Conservation (phyloP, 2,329 filamentous ascomycete species). For the Fusarium devonianum region DNA sequence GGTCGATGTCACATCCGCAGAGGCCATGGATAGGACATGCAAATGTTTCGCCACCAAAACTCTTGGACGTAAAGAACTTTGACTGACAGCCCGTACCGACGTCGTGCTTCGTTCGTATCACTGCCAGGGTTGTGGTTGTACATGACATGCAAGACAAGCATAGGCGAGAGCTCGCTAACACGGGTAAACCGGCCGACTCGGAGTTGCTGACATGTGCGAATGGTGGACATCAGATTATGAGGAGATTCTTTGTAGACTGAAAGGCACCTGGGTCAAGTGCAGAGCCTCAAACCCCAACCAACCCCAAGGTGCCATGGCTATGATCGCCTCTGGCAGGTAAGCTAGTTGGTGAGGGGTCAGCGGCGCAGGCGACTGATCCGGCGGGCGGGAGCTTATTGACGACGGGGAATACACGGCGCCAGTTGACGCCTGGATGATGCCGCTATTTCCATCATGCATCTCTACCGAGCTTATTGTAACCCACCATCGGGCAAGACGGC, state of each 20-base stretch:
- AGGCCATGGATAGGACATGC: no score
- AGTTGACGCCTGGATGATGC: slow-evolving; percentile 22
- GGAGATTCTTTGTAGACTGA: background rate
- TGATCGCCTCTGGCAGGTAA: no score
- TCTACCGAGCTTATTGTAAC: background rate
- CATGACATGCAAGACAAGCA: slow-evolving; percentile 12
- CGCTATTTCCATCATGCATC: slow-evolving; percentile 1
- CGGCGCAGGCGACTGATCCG: slow-evolving; percentile 8
- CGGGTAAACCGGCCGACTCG: slow-evolving; percentile 2
- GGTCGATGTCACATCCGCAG: no score
- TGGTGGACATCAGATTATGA: slow-evolving; percentile 9
- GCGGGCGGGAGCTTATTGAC: no score
- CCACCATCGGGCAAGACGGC: slow-evolving; percentile 1
- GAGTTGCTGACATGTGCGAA: slow-evolving; percentile 23
- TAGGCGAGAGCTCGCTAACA: slow-evolving; percentile 15
- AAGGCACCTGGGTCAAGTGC: slow-evolving; percentile 4
- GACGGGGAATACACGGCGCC: slow-evolving; percentile 11
- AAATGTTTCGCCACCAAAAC: no score
- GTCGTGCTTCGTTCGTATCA: slow-evolving; percentile 26
- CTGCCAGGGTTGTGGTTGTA: slow-evolving; percentile 7
- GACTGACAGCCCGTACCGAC: slow-evolving; percentile 3
- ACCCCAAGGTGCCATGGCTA: slow-evolving; percentile 8
- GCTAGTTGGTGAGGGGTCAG: background rate
- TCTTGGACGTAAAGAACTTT: no score
- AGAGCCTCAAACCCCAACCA: slow-evolving; percentile 31